phyloP scores from a whole-genome alignment of 768 basidiomycete species.

The Suillus cothurnatus region DNA sequence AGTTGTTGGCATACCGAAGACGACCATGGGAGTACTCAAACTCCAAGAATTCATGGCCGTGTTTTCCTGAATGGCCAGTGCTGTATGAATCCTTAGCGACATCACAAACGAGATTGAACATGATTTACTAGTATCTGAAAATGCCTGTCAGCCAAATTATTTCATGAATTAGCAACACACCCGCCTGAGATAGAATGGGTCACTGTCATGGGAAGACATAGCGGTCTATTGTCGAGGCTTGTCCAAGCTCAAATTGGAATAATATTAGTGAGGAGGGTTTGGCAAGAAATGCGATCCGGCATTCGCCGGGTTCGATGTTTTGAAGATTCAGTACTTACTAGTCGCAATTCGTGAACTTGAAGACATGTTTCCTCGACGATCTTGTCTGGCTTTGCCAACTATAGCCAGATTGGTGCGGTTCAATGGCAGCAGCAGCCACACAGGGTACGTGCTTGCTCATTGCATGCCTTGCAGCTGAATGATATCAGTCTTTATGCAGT shows the following conservation, averaged over 20 bases:
- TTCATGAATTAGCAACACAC: background rate
- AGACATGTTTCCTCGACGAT: constrained; percentile 35
- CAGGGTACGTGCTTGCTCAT: constrained; percentile 17
- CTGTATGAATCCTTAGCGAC: constrained; percentile 10
- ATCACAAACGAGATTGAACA: background rate
- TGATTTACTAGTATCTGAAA: constrained; percentile 54
- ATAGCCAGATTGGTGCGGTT: constrained; percentile 26
- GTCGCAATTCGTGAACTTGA: background rate
- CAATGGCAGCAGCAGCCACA: constrained; percentile 12
- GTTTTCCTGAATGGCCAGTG: constrained; percentile 98
- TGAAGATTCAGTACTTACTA: background rate
- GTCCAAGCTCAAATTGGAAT: background rate
- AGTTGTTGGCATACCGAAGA: constrained; percentile 97
- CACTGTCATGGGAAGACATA: constrained; percentile 48
- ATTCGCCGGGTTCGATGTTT: constrained; percentile 18
- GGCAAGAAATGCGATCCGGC: constrained; percentile 13
- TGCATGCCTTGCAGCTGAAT: background rate
- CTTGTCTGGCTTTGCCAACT: constrained; percentile 19
- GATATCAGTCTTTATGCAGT: background rate
- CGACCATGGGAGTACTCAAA: constrained; percentile 98
- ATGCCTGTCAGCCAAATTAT: constrained; percentile 20
- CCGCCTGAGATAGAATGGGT: constrained; percentile 82
- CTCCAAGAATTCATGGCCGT: constrained; percentile 97
- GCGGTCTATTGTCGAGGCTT: constrained; percentile 6
- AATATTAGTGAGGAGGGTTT: background rate